Evolutionary conservation across 1,139 yeast species (phyloP), one percentile per base, ranked within the genome.

Genomic region (Suhomyces yuchorum): DNA sequence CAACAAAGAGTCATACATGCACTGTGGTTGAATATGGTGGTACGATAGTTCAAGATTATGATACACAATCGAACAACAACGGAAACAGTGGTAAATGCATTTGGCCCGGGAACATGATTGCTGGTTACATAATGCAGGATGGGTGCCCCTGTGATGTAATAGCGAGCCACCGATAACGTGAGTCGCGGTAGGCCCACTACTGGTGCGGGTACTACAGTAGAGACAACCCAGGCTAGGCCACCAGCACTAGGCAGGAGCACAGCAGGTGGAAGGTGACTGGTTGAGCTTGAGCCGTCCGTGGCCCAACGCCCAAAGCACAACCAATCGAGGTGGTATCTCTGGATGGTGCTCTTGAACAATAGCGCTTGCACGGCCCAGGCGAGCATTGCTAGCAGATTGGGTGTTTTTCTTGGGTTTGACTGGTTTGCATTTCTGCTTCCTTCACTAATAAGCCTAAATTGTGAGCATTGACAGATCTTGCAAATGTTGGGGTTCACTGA

Each of bases 121-220:
- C 43, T 32, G 43, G 43, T 38, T 38, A 26, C 22, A 22, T 20
- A 23, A 23, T 40, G 36, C 43, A 40, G 43, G 43, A 30, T 14
- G 15, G 30, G 43, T 30, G 32, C 42, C 36, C 36, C 28, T 32
- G 34, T 40, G 43, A 40, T 40, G 43, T 40, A 33, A 40, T 40
- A 22, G 18, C 36, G 22, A 32, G 20, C 37, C 24, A 30, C n/a
- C 22, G 18, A 14, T 14, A 15, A 37, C 18, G 30, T 17, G 11
- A 35, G 23, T 18, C 38, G 38, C 38, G 39, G 39, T 26, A 26
- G n/a, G 2, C 14, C 30, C 14, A 26, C 30, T 12, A 26, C 30
- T 11, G 7, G 23, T 20, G 7, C 4, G 7, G 23, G 23, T 4
- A 5, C 4, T 20, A 20, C 23, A 4, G 7, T 20, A 5, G 23